phyloP scores from a whole-genome alignment of 257 asterid species.

The Knoxia roxburghii region DNA sequence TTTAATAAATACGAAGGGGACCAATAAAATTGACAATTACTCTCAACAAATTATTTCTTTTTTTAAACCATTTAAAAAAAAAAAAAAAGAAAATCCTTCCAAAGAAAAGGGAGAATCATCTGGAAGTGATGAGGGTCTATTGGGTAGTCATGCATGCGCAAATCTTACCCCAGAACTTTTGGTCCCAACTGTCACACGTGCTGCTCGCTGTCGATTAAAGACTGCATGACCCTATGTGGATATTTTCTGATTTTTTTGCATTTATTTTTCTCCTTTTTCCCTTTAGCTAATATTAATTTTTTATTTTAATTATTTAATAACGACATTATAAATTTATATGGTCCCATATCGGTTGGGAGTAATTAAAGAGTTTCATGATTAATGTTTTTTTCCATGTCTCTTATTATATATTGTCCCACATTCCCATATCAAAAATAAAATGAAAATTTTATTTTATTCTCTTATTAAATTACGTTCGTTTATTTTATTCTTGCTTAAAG shows the following conservation, averaged over 20 bases:
- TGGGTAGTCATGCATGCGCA: constrained; percentile 7
- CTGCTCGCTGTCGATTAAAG: constrained; percentile 11
- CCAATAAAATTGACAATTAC: too few relatives aligned
- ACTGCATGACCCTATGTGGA: constrained; percentile 7
- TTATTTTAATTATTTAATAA: neutral
- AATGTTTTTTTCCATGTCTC: neutral
- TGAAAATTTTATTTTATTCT: too few relatives aligned
- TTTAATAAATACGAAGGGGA: too few relatives aligned
- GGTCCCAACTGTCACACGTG: constrained; percentile 21
- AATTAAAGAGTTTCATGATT: neutral
- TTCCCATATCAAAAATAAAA: too few relatives aligned
- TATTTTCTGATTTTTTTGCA: constrained; percentile 5
- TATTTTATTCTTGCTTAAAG: too few relatives aligned
- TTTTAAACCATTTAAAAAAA: neutral
- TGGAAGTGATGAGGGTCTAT: neutral
- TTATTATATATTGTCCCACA: too few relatives aligned
- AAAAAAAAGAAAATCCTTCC: neutral
- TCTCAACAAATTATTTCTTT: too few relatives aligned
- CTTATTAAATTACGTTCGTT: too few relatives aligned
- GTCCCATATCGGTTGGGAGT: constrained; percentile 11
- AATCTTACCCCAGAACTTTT: neutral
- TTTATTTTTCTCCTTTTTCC: too few relatives aligned
- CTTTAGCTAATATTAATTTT: neutral
- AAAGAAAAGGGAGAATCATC: neutral
- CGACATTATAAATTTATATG: constrained; percentile 2